Percentiles rank a stretch among this genome's conserved stretches.
These are phyloP conservation scores for Rosellinia necatrix DNA, from an alignment of 2,329 filamentous ascomycete genomes.

Conservation along the genomic window DNA sequence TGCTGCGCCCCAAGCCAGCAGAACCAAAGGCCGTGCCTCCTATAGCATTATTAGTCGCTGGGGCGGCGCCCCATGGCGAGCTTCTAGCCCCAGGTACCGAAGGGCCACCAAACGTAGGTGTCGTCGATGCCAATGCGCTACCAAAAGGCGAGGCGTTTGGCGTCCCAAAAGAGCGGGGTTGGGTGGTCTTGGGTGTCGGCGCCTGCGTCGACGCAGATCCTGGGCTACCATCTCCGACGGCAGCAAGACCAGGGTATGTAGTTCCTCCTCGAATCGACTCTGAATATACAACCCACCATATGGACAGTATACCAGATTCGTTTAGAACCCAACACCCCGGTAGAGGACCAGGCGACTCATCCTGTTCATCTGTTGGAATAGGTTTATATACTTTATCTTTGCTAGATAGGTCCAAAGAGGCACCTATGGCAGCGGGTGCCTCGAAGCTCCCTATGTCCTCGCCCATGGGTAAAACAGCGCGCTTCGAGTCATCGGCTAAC, in stretches of 20 bases:
- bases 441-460: constrained; percentile 69
- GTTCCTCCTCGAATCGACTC: constrained; percentile 78
- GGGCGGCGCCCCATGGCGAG: constrained; percentile 55
- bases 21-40: constrained; percentile 48
- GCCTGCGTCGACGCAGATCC: constrained; percentile 38
- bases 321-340: constrained; percentile 86
- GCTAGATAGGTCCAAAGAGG: constrained; percentile 81
- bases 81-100: constrained; percentile 55
- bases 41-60: constrained; percentile 37
- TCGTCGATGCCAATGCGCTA: constrained; percentile 40
- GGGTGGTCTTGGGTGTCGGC: constrained; percentile 41
- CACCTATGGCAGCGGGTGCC: constrained; percentile 79
- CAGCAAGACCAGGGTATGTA: constrained; percentile 72
- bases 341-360: constrained; percentile 77
- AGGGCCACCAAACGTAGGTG: constrained; percentile 53
- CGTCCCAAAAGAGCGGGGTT: constrained; percentile 30
- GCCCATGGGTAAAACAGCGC: constrained; percentile 76
- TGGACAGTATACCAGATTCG: constrained; percentile 80
- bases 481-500: constrained; percentile 72
- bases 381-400: constrained; percentile 79
- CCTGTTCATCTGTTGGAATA: constrained; percentile 76
- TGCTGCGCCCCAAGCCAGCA: constrained; percentile 47
- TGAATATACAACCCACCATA: constrained; percentile 92
- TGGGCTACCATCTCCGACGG: constrained; percentile 45
- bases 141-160: constrained; percentile 48